These are phyloP conservation scores for Maudiozyma turicensis DNA, from an alignment of 805 yeast species.

Conservation along the genomic window DNA sequence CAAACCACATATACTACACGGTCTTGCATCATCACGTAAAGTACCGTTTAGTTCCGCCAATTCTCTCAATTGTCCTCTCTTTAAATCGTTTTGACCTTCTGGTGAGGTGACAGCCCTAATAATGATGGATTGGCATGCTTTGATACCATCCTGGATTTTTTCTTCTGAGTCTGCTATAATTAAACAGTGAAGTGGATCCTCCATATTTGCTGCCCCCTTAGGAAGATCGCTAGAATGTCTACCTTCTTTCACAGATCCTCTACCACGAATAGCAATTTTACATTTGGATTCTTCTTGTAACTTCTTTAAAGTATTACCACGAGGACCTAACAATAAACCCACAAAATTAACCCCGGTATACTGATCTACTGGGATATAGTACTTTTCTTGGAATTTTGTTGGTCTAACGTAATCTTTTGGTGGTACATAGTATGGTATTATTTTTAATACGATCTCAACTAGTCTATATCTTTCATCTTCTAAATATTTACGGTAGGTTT, in stretches of 20 bases:
- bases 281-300: conserved; percentile 85
- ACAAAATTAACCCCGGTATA: conserved; percentile 90
- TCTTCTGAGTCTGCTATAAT: conserved; percentile 76
- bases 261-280: conserved; percentile 81
- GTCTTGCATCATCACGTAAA: conserved; percentile 63
- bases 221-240: conserved; percentile 43
- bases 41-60: conserved; percentile 94
- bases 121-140: conserved; percentile 63
- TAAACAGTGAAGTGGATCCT: conserved; percentile 83
- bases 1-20: conserved; percentile 57
- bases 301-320: conserved; percentile 81
- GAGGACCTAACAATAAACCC: conserved; percentile 85
- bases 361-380: conserved; percentile 74
- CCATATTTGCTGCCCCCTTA: conserved; percentile 43
- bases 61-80: conserved; percentile 83
- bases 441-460: conserved; percentile 62
- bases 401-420: conserved; percentile 71
- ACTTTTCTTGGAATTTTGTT: conserved; percentile 67
- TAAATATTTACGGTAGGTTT: conserved; percentile 45
- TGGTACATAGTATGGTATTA: conserved; percentile 67
- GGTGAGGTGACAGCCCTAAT: conserved; percentile 82
- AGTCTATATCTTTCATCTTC: conserved; percentile 75
- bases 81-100: conserved; percentile 85
- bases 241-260: conserved; percentile 94
- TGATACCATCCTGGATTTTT: conserved; percentile 64